Evolutionary conservation across 176 grass and related monocot genomes (phyloP), one percentile per base, ranked within the genome.

Genomic region (Oryza nivara): DNA sequence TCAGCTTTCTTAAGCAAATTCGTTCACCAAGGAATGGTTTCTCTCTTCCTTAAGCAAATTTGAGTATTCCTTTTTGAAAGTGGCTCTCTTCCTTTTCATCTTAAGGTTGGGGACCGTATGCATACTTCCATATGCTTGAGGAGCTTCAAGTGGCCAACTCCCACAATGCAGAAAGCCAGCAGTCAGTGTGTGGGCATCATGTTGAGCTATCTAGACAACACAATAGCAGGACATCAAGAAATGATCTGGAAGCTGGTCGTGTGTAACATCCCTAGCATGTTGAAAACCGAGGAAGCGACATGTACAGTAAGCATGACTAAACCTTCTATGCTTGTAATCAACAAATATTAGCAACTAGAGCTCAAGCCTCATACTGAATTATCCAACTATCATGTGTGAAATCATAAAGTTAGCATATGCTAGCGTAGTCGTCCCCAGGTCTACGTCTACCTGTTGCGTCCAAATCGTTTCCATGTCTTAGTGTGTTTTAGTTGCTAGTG

Each of bases 81-180:
- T 86, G 64, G 41, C 1, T 68, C 1, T 68, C 2, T 56, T 65
- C 6, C 7, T 76, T 69, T 48, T 52, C 8, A 0, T 12, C 35
- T 40, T 74, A 73, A 95, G 96, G 91, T 68, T 93, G 91, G 85
- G 88, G 83, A 3, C 87, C 96, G 0, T 93, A 92, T 72, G 93
- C 96, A 9, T 93, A 89, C 84, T 93, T 93, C 65, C 77, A 90
- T 43, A 93, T 90, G 91, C 40, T 95, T 47, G 93, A 92, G 34
- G 86, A 88, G 41, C 56, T 84, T 32, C 68, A 74, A 49, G 74
- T 4, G 1, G 44, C 28, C 10, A 84, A 76, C 86, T 45, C 72
- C 35, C 78, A 82, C 8, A 48, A n/a, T 67, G 20, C 64, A 17
- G 43, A 77, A 16, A 89, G 64, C 23, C 90, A 88, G 13, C 68